Evolutionary conservation across 2,329 filamentous ascomycete genomes (phyloP), one percentile per base, ranked within the genome.

Genomic region (Clonostachys rhizophaga): DNA sequence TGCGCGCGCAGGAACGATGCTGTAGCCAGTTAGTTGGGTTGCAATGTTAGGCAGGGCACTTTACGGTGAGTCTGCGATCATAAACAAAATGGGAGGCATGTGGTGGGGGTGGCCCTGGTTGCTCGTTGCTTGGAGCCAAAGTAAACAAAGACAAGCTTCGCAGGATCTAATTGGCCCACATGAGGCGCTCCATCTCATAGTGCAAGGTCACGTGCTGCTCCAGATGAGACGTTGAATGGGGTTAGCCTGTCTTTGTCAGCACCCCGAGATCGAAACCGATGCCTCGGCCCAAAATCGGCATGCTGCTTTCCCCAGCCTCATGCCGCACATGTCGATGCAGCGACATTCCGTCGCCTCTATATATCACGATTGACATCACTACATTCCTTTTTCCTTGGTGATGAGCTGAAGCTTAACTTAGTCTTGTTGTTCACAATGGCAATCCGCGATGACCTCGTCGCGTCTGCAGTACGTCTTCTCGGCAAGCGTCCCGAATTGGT

Each of bases 391-490:
- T 30, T 10, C 9, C 9, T 30, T 30, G 9, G 24, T 30, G 24
- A 30, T 30, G 24, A 30, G 9, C 24, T 30, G 9, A 30, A 10
- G 24, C 24, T 30, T 8, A 30, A 30, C 24, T 30, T 8, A 10
- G 3, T 4, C 24, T 30, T 30, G 24, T 3, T 2, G 9, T 30
- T 30, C 24, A 58, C 66, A 68, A 92, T 84, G 76, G 85, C 91
- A 75, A 90, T 96, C 74, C 90, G 94, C 65, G 92, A 97, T 82
- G 92, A 97, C 66, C 76, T 96, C 54, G 83, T 96, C 60, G 77
- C 83, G 57, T 95, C 91, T 63, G 91, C 89, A 63, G 85, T 87
- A 76, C 58, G 68, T 66, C 24, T 30, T 30, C 20, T 20, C 18
- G 33, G 14, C 36, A 39, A 39, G 24, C 24, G 24, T 10, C 24